phyloP scores from a whole-genome alignment of 208 protist genomes.

The Histomonas meleagridis region DNA sequence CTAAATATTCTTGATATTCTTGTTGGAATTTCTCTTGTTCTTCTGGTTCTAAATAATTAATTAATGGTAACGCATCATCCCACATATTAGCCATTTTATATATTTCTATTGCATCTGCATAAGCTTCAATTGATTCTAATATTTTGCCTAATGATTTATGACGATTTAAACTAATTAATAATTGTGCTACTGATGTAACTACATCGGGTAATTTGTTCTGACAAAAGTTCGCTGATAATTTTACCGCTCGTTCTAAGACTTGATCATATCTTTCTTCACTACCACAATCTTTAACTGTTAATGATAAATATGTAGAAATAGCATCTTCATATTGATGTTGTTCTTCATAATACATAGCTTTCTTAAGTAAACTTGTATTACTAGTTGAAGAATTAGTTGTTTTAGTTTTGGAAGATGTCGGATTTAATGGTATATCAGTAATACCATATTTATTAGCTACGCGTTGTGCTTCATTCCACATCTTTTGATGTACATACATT shows the following conservation, averaged over 20 bases:
- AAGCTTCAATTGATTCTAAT: not conserved
- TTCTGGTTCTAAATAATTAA: not conserved
- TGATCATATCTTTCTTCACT: not conserved
- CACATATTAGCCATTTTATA: not conserved
- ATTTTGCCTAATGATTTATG: not conserved
- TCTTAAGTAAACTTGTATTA: not conserved
- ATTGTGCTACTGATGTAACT: not conserved
- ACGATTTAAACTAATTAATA: not conserved
- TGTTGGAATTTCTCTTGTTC: not conserved
- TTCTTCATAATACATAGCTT: not conserved
- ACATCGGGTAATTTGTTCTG: not conserved
- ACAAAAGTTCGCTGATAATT: not conserved
- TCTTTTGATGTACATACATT: slow-evolving; percentile 13
- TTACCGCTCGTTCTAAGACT: not conserved
- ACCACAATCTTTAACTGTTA: not conserved
- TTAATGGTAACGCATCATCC: not conserved
- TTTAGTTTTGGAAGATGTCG: not conserved
- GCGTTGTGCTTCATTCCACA: slow-evolving; percentile 20
- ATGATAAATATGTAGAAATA: not conserved
- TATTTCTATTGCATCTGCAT: not conserved
- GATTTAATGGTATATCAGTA: not conserved
- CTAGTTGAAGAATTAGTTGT: not conserved
- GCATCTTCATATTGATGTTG: not conserved
- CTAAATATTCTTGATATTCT: not conserved
- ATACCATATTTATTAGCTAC: not conserved